Evolutionary conservation across 1,139 yeast genomes (phyloP).

Genomic region (Yamadazyma songkhlaensis): DNA sequence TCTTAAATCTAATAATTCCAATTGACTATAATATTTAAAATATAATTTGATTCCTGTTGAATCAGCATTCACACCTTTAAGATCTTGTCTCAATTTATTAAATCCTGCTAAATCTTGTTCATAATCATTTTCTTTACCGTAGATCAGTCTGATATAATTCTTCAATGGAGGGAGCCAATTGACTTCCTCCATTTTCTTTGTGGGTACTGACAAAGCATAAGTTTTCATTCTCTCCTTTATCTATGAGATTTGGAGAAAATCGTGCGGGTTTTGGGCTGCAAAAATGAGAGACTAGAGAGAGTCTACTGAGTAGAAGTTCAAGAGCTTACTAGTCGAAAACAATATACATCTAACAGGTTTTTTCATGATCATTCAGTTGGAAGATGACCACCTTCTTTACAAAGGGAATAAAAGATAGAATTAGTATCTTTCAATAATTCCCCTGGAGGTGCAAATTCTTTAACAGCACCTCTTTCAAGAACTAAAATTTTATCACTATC

Average conservation of each 20-base stretch:
- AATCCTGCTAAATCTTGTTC: slow-evolving; percentile 54
- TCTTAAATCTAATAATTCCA: slow-evolving; percentile 76
- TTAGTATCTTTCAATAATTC: slow-evolving; percentile 22
- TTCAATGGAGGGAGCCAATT: slow-evolving; percentile 69
- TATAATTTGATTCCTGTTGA: slow-evolving; percentile 49
- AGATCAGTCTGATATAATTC: slow-evolving; percentile 56
- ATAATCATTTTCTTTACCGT: slow-evolving; percentile 62
- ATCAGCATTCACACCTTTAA: slow-evolving; percentile 56
- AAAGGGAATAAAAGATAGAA: slow-evolving; percentile 29
- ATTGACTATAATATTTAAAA: slow-evolving; percentile 73
- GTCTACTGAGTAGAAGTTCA: too few relatives aligned
- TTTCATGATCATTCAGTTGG: too few relatives aligned
- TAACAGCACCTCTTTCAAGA: slow-evolving; percentile 29
- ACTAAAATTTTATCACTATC: slow-evolving; percentile 35
- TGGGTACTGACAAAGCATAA: slow-evolving; percentile 32
- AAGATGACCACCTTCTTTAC: slow-evolving; percentile 30
- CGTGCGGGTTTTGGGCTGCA: too few relatives aligned
- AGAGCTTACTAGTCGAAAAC: too few relatives aligned
- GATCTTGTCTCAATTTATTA: slow-evolving; percentile 60
- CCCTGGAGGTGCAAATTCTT: slow-evolving; percentile 31
- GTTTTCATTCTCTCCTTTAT: slow-evolving; percentile 31
- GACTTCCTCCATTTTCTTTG: slow-evolving; percentile 56
- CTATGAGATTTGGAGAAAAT: too few relatives aligned
- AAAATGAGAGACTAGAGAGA: too few relatives aligned
- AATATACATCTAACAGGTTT: too few relatives aligned